These are phyloP conservation scores for Gossypium lobatum DNA, from an alignment of 441 rosid species.

Conservation along the genomic window DNA sequence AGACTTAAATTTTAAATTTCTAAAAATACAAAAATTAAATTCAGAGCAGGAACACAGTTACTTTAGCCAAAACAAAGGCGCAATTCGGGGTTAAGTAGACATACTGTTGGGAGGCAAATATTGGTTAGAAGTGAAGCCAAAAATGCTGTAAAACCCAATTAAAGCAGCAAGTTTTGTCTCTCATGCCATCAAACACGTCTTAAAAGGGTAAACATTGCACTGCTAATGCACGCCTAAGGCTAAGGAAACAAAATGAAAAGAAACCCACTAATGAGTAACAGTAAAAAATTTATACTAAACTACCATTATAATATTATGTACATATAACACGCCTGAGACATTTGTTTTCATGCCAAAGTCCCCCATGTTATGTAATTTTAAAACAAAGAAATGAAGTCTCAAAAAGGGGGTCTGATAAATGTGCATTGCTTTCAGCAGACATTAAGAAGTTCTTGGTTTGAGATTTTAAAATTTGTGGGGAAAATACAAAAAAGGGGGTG, in stretches of 20 bases:
- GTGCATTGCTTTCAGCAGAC: slow-evolving; percentile 16
- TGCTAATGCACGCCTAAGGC: slow-evolving; percentile 1
- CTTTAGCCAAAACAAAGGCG: not conserved
- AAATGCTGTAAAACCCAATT: not conserved
- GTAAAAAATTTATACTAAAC: not conserved
- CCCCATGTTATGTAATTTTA: too few relatives aligned
- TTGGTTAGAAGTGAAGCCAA: not conserved
- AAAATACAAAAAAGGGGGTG: not conserved
- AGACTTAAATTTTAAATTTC: too few relatives aligned
- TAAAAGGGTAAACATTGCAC: not conserved
- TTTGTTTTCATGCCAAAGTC: not conserved
- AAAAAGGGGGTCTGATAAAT: not conserved
- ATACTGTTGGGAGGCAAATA: too few relatives aligned
- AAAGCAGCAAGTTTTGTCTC: too few relatives aligned
- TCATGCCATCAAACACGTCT: not conserved
- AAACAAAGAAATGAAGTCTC: not conserved
- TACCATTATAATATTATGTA: not conserved
- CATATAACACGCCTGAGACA: not conserved
- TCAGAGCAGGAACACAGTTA: too few relatives aligned
- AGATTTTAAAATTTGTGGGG: too few relatives aligned
- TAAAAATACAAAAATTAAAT: too few relatives aligned
- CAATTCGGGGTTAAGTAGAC: not conserved
- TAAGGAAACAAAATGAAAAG: not conserved
- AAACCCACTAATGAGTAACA: not conserved
- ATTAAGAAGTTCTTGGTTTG: not conserved